phyloP scores from a whole-genome alignment of 768 basidiomycete species.

The Phylloporus scabripes region DNA sequence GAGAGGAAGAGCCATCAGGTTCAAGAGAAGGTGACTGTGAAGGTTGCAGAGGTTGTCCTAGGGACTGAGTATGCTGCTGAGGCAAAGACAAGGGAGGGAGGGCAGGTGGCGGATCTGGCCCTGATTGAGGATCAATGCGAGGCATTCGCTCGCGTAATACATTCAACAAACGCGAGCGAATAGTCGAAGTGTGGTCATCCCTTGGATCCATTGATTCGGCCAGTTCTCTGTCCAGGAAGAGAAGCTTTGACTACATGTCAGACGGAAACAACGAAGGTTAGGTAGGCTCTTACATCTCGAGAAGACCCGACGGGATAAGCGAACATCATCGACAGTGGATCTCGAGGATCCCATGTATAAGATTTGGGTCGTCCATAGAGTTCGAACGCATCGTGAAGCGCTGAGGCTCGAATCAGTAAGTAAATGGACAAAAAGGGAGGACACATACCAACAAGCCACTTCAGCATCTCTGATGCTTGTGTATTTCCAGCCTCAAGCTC shows the following conservation, averaged over 20 bases:
- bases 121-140: conserved; percentile 24
- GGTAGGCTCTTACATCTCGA: conserved; percentile 60
- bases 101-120: conserved; percentile 8
- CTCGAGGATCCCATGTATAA: conserved; percentile 88
- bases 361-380: conserved; percentile 83
- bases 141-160: conserved; percentile 65
- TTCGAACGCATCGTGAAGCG: conserved; percentile 79
- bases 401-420: conserved; percentile 34
- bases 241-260: conserved; percentile 42
- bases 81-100: conserved; percentile 12
- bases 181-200: conserved; percentile 68
- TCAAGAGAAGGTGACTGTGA: conserved; percentile 59
- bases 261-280: conserved; percentile 1
- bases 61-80: conserved; percentile 22
- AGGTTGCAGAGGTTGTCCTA: conserved; percentile 10
- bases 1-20: conserved; percentile 34
- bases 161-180: conserved; percentile 56
- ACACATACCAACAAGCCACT: conserved; percentile 79
- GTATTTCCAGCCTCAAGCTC: conserved; percentile 61
- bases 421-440: background rate
- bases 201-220: conserved; percentile 74
- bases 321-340: conserved; percentile 83
- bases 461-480: conserved; percentile 78
- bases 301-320: conserved; percentile 85
- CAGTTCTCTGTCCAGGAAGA: conserved; percentile 83